phyloP scores from a whole-genome alignment of 345 rosid species.

The Turritis glabra region DNA sequence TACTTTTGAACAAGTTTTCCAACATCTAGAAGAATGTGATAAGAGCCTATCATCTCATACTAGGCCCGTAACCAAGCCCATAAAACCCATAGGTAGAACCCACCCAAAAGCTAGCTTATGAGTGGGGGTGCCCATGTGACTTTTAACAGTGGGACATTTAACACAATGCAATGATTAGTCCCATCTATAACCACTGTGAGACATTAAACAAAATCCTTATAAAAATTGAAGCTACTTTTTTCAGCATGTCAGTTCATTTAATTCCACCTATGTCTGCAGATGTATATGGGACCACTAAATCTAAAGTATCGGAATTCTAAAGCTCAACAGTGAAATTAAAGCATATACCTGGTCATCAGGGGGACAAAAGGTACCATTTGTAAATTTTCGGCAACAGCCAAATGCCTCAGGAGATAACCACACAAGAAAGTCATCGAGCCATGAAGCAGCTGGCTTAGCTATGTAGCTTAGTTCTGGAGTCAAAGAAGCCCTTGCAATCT shows the following conservation, averaged over 20 bases:
- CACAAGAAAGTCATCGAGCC: conserved; percentile 98
- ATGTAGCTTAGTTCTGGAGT: conserved; percentile 81
- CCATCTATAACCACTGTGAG: neutral
- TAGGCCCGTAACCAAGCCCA: neutral
- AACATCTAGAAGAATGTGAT: neutral
- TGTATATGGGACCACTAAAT: neutral
- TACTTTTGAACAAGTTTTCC: neutral
- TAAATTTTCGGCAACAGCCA: conserved; percentile 94
- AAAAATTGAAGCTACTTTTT: neutral
- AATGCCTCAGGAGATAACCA: conserved; percentile 99
- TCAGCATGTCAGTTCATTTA: neutral
- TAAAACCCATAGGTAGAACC: neutral
- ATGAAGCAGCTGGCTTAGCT: conserved; percentile 99
- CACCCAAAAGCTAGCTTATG: neutral
- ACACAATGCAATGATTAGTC: neutral
- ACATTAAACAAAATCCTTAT: neutral
- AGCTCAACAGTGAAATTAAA: neutral
- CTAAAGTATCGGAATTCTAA: neutral
- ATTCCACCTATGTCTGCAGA: neutral
- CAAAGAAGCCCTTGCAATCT: conserved; percentile 88
- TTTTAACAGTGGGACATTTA: neutral
- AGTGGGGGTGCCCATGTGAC: neutral
- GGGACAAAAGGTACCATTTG: conserved; percentile 89
- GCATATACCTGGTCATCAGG: conserved; percentile 86
- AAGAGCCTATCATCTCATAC: neutral